Base-by-base conservation (phyloP, 106 monocot species). In the Dendrobium nobile region DNA sequence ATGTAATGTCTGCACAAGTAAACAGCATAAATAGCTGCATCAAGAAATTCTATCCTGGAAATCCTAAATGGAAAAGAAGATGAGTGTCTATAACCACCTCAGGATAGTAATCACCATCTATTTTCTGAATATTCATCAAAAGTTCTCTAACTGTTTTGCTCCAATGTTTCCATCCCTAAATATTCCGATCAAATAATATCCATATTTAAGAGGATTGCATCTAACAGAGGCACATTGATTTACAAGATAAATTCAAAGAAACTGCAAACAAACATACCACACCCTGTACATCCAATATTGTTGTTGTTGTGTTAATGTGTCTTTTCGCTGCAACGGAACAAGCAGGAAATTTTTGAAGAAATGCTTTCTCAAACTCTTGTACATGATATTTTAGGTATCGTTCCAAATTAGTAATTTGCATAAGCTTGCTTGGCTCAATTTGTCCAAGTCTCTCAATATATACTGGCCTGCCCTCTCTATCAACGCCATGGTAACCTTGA, bases 361-460 rank as follows among this genome's bases (percentile, higher is more conserved):
- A 85, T 20, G 98, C 88, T 56, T 91, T 91, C 80, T 99, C 98
- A 86, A 99, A 99, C 72, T 99, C 98, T 82, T 93, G 98, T 0
- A 99, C 98, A 80, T 99, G 98, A 82, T 99, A 99, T 72, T 91
- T 95, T 42, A 95, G 84, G 83, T 99, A 99, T 55, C 98, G 94
- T 1, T 99, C 98, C 37, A 93, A 79, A 6, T 89, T 91, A 33
- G 95, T 99, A 20, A 95, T 88, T 22, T 91, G 87, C 91, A 95
- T 91, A 68, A 99, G 92, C 78, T 91, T 99, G 78, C 77, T 87
- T 40, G 95, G 93, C 54, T 99, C 98, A 65, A 95, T 93, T 84
- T 88, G 90, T 72, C 95, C 94, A 48, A 99, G 88, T 77, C 86
- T 91, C 87, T 99, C 98, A 76, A 99, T 90, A 65, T 99, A 99